Conservation (phyloP, 192 early-diverging fungal genomes). For the Backusella australiensis region DNA sequence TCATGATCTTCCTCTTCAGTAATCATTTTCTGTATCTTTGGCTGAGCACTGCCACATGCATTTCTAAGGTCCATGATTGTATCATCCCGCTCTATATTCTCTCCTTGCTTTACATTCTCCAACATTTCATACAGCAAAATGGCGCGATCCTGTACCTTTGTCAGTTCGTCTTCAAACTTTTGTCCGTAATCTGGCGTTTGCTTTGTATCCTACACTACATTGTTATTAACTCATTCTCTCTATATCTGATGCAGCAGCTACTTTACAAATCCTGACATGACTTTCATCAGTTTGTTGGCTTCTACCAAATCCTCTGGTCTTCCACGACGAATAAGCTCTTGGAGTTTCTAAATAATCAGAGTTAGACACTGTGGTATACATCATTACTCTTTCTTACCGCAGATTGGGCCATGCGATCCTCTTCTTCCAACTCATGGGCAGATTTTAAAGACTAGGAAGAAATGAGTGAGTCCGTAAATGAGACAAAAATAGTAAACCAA, state of each 20-base stretch:
- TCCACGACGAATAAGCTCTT: slow-evolving; percentile 94
- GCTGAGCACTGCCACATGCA: slow-evolving; percentile 67
- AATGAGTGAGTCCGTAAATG: neutral
- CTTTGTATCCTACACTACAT: slow-evolving; percentile 43
- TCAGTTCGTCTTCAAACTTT: slow-evolving; percentile 79
- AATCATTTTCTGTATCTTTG: slow-evolving; percentile 73
- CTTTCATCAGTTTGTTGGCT: slow-evolving; percentile 97
- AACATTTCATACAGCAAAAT: slow-evolving; percentile 82
- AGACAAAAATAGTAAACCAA: slow-evolving; percentile 2
- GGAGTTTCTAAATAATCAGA: slow-evolving; percentile 67
- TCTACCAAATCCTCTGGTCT: slow-evolving; percentile 91
- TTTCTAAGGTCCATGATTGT: slow-evolving; percentile 57
- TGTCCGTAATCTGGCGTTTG: slow-evolving; percentile 84
- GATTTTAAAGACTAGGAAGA: slow-evolving; percentile 74
- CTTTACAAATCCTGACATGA: slow-evolving; percentile 93
- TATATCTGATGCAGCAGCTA: neutral
- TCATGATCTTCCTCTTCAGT: slow-evolving; percentile 71
- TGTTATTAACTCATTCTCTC: neutral
- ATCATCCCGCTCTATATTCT: slow-evolving; percentile 45
- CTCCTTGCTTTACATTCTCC: slow-evolving; percentile 60
- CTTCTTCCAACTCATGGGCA: slow-evolving; percentile 91
- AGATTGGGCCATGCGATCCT: slow-evolving; percentile 83
- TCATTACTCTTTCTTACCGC: slow-evolving; percentile 50
- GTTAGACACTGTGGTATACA: neutral
- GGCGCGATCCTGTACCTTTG: slow-evolving; percentile 75